Base-by-base conservation (phyloP, 1,139 yeast genomes). In the Zygosaccharomyces pseudobailii region DNA sequence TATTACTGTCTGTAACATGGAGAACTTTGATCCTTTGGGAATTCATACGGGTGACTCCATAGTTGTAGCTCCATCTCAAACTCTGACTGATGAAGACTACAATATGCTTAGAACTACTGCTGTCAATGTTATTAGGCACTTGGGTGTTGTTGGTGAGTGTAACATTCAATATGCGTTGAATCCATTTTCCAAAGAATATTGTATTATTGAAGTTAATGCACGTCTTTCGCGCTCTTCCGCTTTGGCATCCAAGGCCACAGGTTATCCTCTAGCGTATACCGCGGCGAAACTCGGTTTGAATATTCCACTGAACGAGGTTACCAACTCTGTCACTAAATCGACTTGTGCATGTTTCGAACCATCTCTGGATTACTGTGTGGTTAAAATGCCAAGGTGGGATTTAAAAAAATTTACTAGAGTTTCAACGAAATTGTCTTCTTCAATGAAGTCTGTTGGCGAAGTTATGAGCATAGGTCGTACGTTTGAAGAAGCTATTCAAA, bases 91-190 rank as follows among this genome's bases (percentile, higher is more conserved):
- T 66, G 97, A 89, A 70, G 98, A 92, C 65, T 92, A 90, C 76
- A 88, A 92, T 72, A 92, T 92, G 98, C 78, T 92, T 66, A 84
- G 98, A 74, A 87, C 97, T 40, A 88, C 98, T 48, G 98, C 98
- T 44, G 95, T 92, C 58, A 92, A 92, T 59, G 96, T 92, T 57
- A 92, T 92, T 58, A 86, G 98, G 73, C 98, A 92, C 66, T 78
- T 92, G 65, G 98, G 98, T 63, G 98, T 92, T 68, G 97, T 92
- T 65, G 98, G 98, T 78, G 98, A 92, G 75, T 92, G 98, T 79
- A 92, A 92, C 75, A 88, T 92, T 65, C 98, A 92, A 71, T 92
- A 92, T 68, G 97, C 98, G 49, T 79, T 92, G 69, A 88, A 92
- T 68, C 97, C 98, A 58, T 80, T 81, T 72, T 84, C 94, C 53